These are phyloP conservation scores for Lactuca sativa DNA, from an alignment of 129 eudicot genomes.

Conservation along the genomic window DNA sequence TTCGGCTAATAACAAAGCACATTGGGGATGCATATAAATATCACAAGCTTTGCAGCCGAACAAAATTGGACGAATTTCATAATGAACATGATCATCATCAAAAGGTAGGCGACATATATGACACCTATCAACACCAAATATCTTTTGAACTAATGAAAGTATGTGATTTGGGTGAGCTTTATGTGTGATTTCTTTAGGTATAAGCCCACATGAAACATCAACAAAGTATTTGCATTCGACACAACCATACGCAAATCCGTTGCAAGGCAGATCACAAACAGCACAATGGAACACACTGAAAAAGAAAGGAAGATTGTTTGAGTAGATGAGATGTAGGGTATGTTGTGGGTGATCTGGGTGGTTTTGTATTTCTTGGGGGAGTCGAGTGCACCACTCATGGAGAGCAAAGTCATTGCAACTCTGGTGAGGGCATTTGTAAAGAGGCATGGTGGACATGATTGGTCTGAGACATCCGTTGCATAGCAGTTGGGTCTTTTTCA, in stretches of 20 bases:
- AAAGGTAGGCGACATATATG: background rate
- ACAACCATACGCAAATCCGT: conserved; percentile 11
- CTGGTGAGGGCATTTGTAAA: background rate
- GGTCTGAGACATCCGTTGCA: conserved; percentile 6
- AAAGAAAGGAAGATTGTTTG: background rate
- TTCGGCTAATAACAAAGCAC: conserved; percentile 10
- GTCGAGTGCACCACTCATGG: conserved; percentile 14
- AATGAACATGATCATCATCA: no score
- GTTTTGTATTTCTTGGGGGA: background rate
- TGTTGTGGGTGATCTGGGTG: conserved; percentile 8
- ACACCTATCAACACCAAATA: rapidly evolving
- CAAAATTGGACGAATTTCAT: no score
- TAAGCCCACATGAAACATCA: background rate
- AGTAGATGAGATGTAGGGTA: background rate
- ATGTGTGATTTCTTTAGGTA: conserved; percentile 5
- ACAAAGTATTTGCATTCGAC: background rate
- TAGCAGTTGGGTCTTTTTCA: background rate
- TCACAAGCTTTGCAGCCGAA: background rate
- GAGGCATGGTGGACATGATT: conserved; percentile 2
- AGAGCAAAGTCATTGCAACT: background rate
- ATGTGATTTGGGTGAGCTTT: background rate
- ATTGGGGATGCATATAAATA: background rate
- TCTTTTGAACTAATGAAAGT: background rate
- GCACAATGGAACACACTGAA: background rate
- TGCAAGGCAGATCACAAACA: background rate